Evolutionary conservation across 2,329 filamentous ascomycete species (phyloP).

Genomic region (Ophiostoma ips): DNA sequence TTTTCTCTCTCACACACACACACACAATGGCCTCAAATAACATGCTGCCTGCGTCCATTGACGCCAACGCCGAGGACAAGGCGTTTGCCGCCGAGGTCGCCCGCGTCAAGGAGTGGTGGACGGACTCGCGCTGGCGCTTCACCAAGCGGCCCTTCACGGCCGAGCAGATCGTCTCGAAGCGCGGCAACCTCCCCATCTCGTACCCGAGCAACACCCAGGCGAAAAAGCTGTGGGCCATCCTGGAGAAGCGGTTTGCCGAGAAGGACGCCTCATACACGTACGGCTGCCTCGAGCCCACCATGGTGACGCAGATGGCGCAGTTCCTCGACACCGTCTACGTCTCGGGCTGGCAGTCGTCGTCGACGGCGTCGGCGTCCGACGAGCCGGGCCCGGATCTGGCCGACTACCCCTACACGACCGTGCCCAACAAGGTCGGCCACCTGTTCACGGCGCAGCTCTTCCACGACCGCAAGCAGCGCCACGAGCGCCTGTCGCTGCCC

Average conservation of each 20-base stretch:
- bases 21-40: slow-evolving; percentile 44
- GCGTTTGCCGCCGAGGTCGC: slow-evolving; percentile 71
- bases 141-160: slow-evolving; percentile 90
- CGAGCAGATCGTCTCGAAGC: slow-evolving; percentile 92
- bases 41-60: slow-evolving; percentile 44
- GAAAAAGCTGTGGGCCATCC: slow-evolving; percentile 88
- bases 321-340: slow-evolving; percentile 98
- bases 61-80: slow-evolving; percentile 45
- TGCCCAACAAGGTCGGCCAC: slow-evolving; percentile 95
- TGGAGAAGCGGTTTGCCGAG: slow-evolving; percentile 68
- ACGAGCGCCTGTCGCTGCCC: slow-evolving; percentile 72
- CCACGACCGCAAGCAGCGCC: slow-evolving; percentile 97
- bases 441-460: slow-evolving; percentile 98
- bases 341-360: slow-evolving; percentile 96
- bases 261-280: slow-evolving; percentile 87
- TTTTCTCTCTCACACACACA: neutral
- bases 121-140: slow-evolving; percentile 76
- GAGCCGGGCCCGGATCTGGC: slow-evolving; percentile 96
- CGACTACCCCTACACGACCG: slow-evolving; percentile 94
- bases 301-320: slow-evolving; percentile 99
- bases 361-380: slow-evolving; percentile 84
- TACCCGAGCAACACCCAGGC: slow-evolving; percentile 80
- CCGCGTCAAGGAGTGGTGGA: slow-evolving; percentile 90
- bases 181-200: slow-evolving; percentile 77
- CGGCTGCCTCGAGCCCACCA: slow-evolving; percentile 92